A percentile compares a stretch with the other conserved stretches of the same genome.
Conservation (phyloP, 2,329 filamentous ascomycete genomes). For the Fusarium sp. region DNA sequence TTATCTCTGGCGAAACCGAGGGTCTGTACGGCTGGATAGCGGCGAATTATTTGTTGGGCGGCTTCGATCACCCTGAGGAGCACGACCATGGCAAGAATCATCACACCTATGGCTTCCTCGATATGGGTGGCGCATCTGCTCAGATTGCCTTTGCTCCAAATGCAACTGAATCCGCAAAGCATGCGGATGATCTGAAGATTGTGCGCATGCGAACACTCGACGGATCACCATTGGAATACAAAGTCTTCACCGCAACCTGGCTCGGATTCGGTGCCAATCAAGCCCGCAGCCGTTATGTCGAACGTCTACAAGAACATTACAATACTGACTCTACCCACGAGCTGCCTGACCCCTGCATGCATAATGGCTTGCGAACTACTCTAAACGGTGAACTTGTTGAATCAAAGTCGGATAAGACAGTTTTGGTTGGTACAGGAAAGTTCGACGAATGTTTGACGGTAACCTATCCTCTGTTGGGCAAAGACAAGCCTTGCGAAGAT, state of each 20-base stretch:
- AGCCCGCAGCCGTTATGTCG: slow-evolving; percentile 85
- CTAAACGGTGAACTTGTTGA: slow-evolving; percentile 69
- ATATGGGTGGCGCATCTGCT: slow-evolving; percentile 97
- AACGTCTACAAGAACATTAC: slow-evolving; percentile 74
- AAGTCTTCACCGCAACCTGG: slow-evolving; percentile 96
- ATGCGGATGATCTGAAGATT: slow-evolving; percentile 87
- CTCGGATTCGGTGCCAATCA: slow-evolving; percentile 97
- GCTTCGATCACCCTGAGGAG: slow-evolving; percentile 79
- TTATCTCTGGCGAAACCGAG: slow-evolving; percentile 95
- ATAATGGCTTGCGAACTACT: slow-evolving; percentile 76
- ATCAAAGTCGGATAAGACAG: slow-evolving; percentile 52
- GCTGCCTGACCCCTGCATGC: slow-evolving; percentile 90
- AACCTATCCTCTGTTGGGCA: slow-evolving; percentile 87
- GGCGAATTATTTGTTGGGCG: slow-evolving; percentile 91
- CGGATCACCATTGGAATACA: slow-evolving; percentile 80
- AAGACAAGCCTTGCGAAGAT: slow-evolving; percentile 84
- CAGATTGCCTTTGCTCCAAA: slow-evolving; percentile 99
- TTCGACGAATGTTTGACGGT: slow-evolving; percentile 85
- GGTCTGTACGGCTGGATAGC: slow-evolving; percentile 98
- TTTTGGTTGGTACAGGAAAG: slow-evolving; percentile 81
- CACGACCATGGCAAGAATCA: slow-evolving; percentile 87
- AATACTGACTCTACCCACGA: slow-evolving; percentile 64
- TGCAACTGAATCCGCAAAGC: slow-evolving; percentile 85
- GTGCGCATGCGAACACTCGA: slow-evolving; percentile 85
- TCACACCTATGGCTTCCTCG: slow-evolving; percentile 94